phyloP scores from a whole-genome alignment of 306 rosid species.

The Vigna trinervia region DNA sequence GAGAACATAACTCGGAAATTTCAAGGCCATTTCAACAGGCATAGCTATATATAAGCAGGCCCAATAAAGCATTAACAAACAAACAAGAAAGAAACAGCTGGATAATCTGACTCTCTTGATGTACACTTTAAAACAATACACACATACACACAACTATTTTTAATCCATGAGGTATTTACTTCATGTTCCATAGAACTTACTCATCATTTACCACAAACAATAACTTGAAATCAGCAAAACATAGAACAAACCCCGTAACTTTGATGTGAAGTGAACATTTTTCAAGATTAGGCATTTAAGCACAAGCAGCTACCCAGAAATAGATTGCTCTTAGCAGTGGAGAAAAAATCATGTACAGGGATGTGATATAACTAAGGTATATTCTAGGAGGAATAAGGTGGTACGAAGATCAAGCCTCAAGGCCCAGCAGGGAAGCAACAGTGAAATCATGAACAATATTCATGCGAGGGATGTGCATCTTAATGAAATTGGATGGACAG shows the following conservation, averaged over 20 bases:
- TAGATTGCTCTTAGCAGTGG: background rate
- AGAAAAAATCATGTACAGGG: background rate
- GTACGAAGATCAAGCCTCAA: background rate
- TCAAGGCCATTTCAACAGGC: constrained; percentile 34
- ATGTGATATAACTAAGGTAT: background rate
- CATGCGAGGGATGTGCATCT: background rate
- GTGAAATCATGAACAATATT: constrained; percentile 5
- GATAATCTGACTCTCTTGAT: constrained; percentile 1
- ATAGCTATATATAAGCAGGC: background rate
- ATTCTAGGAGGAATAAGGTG: constrained; percentile 6
- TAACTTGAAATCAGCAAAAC: constrained; percentile 2
- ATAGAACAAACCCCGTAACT: background rate
- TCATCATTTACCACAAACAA: constrained; percentile 3
- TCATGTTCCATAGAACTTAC: background rate
- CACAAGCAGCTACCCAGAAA: background rate
- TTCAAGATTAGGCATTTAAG: constrained; percentile 7
- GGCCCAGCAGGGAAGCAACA: background rate
- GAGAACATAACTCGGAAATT: constrained; percentile 20
- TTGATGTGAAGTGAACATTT: constrained; percentile 4
- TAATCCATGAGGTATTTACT: constrained; percentile 6
- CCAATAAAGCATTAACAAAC: constrained; percentile 21
- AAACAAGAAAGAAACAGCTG: constrained; percentile 29
- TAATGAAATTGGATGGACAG: background rate
- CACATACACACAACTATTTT: constrained; percentile 8
- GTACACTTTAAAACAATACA: constrained; percentile 12